Percentiles rank a stretch among this genome's conserved stretches.
These are phyloP conservation scores for Metschnikowia drakensbergensis DNA, from an alignment of 805 yeast species.

Conservation along the genomic window DNA sequence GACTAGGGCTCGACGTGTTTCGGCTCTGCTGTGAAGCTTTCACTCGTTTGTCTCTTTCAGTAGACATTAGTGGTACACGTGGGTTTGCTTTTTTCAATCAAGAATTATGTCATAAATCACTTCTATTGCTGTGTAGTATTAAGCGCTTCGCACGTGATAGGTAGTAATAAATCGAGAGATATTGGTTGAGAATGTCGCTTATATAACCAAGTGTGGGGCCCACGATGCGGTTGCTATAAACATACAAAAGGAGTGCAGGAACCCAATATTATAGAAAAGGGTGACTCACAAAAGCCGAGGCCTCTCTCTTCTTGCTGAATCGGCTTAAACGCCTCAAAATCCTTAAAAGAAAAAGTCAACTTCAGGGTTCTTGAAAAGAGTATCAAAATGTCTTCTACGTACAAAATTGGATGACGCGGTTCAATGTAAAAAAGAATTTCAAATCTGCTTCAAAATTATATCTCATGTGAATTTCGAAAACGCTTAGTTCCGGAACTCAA, in stretches of 20 bases:
- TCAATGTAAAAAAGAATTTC: too few relatives aligned
- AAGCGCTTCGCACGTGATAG: constrained; percentile 3
- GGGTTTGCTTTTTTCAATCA: neutral
- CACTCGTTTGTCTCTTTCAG: neutral
- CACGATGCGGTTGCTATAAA: neutral
- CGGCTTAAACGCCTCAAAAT: too few relatives aligned
- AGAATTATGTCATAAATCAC: neutral
- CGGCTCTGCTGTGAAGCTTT: neutral
- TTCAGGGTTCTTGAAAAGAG: too few relatives aligned
- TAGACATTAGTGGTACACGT: neutral
- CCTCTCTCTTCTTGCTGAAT: too few relatives aligned
- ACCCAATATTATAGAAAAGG: too few relatives aligned
- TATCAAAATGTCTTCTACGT: too few relatives aligned
- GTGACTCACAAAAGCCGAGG: too few relatives aligned
- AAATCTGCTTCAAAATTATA: too few relatives aligned
- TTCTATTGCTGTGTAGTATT: neutral
- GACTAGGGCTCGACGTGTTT: constrained; percentile 6
- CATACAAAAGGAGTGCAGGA: neutral
- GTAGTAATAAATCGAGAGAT: neutral
- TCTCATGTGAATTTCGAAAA: too few relatives aligned
- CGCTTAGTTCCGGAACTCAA: too few relatives aligned
- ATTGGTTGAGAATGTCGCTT: neutral
- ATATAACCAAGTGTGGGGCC: neutral
- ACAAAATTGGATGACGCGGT: too few relatives aligned
- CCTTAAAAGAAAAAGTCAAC: too few relatives aligned